A percentile compares a stretch with the other conserved stretches of the same genome.
Conservation (phyloP, 352 stramenopile species). For the Phytophthora uliginosa region DNA sequence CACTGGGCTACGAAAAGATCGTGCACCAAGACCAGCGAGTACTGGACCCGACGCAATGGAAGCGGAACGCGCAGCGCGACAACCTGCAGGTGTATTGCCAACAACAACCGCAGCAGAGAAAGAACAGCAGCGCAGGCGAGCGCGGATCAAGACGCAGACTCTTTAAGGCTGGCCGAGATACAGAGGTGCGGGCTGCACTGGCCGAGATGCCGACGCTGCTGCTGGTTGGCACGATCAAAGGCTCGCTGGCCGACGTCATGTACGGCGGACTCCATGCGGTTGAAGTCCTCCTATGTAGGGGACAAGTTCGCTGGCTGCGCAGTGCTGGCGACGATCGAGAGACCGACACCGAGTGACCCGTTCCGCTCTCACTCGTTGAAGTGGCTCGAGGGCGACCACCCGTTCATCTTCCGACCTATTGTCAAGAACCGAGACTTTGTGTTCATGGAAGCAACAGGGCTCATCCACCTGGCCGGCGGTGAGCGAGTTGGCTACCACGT, state of each 20-base stretch:
- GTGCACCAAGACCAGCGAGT: slow-evolving; percentile 27
- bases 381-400: slow-evolving; percentile 57
- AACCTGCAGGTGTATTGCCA: slow-evolving; percentile 33
- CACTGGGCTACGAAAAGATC: slow-evolving; percentile 28
- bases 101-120: slow-evolving; percentile 9
- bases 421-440: slow-evolving; percentile 65
- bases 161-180: slow-evolving; percentile 20
- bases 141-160: slow-evolving; percentile 2
- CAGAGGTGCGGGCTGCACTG: slow-evolving; percentile 2
- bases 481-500: slow-evolving; percentile 62
- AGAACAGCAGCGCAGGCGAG: slow-evolving; percentile 20
- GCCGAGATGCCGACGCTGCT: slow-evolving; percentile 39
- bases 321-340: slow-evolving; percentile 44
- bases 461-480: slow-evolving; percentile 30
- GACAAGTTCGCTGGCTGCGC: slow-evolving; percentile 50
- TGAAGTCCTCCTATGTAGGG: slow-evolving; percentile 56
- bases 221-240: slow-evolving; percentile 40
- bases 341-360: slow-evolving; percentile 39
- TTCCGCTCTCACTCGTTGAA: slow-evolving; percentile 60
- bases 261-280: slow-evolving; percentile 43
- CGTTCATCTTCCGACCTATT: slow-evolving; percentile 51
- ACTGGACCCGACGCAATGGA: slow-evolving; percentile 29
- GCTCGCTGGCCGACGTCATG: slow-evolving; percentile 48
- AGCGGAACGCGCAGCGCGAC: slow-evolving; percentile 27
- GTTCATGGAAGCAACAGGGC: slow-evolving; percentile 61